Evolutionary conservation across 1,284 basidiomycete species (phyloP).

Genomic region (Sanguinoderma infundibulare): DNA sequence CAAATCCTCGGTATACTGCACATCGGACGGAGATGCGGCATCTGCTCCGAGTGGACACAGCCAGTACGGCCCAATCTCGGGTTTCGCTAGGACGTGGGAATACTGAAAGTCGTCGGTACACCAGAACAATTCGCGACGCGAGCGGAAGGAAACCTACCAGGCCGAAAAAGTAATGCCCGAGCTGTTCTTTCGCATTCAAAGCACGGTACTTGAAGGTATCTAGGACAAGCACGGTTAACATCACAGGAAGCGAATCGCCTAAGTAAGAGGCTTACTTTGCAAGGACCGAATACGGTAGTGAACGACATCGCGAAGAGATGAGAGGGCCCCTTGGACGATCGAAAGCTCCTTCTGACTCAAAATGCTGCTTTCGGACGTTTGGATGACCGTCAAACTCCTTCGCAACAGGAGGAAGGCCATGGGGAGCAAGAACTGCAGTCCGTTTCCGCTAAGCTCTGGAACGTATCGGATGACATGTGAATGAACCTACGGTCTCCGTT

Average conservation of each 20-base stretch:
- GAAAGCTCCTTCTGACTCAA: conserved; percentile 11
- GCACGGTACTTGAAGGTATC: conserved; percentile 40
- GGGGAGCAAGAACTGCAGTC: conserved; percentile 19
- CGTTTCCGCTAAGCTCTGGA: too few species aligned
- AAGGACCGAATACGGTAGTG: conserved; percentile 2
- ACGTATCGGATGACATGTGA: neutral
- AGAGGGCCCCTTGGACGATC: neutral
- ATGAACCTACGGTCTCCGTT: conserved; percentile 26
- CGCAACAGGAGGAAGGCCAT: conserved; percentile 15
- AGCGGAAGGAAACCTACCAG: conserved; percentile 24
- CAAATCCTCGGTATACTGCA: neutral
- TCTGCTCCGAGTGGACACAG: neutral
- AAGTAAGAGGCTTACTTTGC: neutral
- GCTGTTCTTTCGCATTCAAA: conserved; percentile 26
- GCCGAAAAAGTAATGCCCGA: conserved; percentile 32
- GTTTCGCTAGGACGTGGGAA: neutral
- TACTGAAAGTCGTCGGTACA: neutral
- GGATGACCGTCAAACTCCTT: conserved; percentile 8
- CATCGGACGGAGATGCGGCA: too few species aligned
- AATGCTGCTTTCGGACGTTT: neutral
- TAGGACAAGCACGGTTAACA: conserved; percentile 14
- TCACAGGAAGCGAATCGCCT: neutral
- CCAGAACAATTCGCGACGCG: too few species aligned
- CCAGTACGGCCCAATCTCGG: neutral
- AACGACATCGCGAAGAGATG: neutral